These are phyloP conservation scores for Gynochthodes officinalis DNA, from an alignment of 257 asterid genomes.

Conservation along the genomic window DNA sequence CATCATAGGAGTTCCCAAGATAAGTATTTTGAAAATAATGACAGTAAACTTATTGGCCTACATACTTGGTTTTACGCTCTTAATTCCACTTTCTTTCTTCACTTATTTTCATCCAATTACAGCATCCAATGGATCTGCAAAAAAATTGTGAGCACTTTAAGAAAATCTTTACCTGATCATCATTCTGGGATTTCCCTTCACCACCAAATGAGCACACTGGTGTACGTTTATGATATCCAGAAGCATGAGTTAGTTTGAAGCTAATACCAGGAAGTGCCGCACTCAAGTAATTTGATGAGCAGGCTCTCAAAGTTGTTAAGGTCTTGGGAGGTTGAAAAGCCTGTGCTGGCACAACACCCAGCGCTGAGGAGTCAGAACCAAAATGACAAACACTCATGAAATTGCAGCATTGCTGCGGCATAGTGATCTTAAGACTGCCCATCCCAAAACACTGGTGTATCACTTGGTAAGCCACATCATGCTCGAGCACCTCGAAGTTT, in stretches of 20 bases:
- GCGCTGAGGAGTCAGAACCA: slow-evolving; percentile 17
- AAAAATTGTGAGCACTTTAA: slow-evolving; percentile 1
- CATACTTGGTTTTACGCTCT: background rate
- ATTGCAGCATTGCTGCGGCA: slow-evolving; percentile 27
- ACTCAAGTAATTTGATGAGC: slow-evolving; percentile 32
- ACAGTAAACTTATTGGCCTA: background rate
- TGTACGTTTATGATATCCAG: slow-evolving; percentile 26
- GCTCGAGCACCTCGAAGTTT: slow-evolving; percentile 10
- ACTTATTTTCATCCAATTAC: slow-evolving; percentile 1
- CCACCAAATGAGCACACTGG: slow-evolving; percentile 58
- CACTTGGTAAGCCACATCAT: slow-evolving; percentile 32
- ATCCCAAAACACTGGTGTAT: slow-evolving; percentile 26
- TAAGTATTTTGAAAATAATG: background rate
- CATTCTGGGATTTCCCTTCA: slow-evolving; percentile 49
- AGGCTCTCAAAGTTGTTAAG: slow-evolving; percentile 8
- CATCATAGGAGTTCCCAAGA: background rate
- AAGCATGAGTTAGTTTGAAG: slow-evolving; percentile 24
- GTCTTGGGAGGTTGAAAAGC: slow-evolving; percentile 17
- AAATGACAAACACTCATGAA: background rate
- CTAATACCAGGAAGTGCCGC: slow-evolving; percentile 25
- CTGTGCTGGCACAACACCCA: background rate
- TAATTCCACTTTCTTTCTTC: background rate
- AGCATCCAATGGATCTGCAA: background rate
- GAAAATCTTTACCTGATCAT: slow-evolving; percentile 43
- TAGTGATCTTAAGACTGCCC: slow-evolving; percentile 38